These are phyloP conservation scores for Colletotrichum filicis DNA, from an alignment of 2,329 filamentous ascomycete species.

Conservation along the genomic window DNA sequence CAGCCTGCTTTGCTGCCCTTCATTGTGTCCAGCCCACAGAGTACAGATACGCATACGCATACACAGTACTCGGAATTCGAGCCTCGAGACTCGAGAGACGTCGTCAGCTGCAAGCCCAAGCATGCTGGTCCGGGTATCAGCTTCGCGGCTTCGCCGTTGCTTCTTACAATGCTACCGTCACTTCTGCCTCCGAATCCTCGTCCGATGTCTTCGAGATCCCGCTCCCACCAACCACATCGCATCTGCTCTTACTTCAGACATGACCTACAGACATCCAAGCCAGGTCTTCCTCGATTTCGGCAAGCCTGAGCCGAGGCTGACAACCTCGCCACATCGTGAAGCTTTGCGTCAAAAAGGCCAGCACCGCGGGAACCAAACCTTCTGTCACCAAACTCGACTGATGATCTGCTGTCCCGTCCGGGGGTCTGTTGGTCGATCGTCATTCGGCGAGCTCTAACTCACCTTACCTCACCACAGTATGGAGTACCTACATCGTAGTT, in stretches of 20 bases:
- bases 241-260: background rate
- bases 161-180: background rate
- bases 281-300: slow-evolving; percentile 9
- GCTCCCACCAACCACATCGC: background rate
- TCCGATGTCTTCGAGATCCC: background rate
- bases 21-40: background rate
- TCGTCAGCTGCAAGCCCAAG: background rate
- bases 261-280: background rate
- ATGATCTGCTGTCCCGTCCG: background rate
- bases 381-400: background rate
- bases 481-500: too few species aligned
- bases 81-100: background rate
- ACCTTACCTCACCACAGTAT: too few species aligned
- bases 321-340: slow-evolving; percentile 8
- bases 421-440: background rate
- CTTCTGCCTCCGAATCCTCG: background rate
- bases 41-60: background rate
- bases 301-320: slow-evolving; percentile 11
- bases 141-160: background rate
- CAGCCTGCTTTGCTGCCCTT: background rate
- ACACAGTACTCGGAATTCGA: too few species aligned
- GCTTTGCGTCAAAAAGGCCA: background rate
- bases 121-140: background rate
- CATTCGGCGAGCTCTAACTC: background rate
- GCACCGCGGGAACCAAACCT: slow-evolving; percentile 11